phyloP scores from a whole-genome alignment of 2,329 filamentous ascomycete genomes.

The Diaporthe citriasiana region DNA sequence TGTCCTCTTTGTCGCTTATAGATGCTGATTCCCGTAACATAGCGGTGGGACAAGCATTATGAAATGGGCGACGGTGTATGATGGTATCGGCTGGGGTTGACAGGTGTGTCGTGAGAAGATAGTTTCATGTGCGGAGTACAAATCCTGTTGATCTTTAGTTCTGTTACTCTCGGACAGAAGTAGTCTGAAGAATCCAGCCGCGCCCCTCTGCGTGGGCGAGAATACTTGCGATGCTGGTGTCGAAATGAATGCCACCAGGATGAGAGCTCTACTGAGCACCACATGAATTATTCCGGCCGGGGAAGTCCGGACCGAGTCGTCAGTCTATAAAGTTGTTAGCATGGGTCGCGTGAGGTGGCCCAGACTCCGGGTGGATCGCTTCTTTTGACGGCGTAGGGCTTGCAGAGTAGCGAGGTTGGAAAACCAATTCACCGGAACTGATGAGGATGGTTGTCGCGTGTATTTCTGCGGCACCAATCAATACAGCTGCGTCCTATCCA shows the following conservation, averaged over 20 bases:
- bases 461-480: neutral
- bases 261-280: neutral
- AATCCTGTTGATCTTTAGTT: neutral
- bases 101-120: neutral
- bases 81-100: neutral
- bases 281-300: conserved; percentile 17
- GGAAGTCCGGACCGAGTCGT: conserved; percentile 20
- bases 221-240: neutral
- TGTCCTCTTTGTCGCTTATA: neutral
- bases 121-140: neutral
- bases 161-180: neutral
- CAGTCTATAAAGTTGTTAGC: neutral
- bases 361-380: conserved; percentile 3
- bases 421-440: too few species aligned
- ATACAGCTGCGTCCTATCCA: neutral
- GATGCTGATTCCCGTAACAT: neutral
- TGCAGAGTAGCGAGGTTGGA: neutral
- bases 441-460: neutral
- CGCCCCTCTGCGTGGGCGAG: neutral
- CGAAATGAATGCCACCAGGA: neutral
- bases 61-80: conserved; percentile 17
- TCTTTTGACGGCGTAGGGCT: neutral
- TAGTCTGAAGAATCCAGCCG: too few species aligned
- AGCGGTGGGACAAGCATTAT: conserved; percentile 29
- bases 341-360: conserved; percentile 22